Percentiles rank a stretch among this genome's conserved stretches.
phyloP scores from a whole-genome alignment of 2,329 filamentous ascomycete species.

The Aspergillus persii region DNA sequence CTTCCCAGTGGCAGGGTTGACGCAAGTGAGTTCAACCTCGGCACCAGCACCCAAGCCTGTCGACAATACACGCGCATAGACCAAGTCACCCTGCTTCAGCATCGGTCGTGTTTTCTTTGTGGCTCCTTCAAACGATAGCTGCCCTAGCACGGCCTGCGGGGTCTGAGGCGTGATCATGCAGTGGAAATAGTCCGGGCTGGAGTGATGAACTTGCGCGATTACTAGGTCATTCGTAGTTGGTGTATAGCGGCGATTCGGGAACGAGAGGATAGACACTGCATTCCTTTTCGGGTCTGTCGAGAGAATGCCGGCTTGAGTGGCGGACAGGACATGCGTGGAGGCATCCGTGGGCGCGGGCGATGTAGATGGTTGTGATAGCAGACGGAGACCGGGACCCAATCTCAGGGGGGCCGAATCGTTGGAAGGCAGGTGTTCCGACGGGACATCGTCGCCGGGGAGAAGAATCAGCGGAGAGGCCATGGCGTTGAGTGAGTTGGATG shows the following conservation, averaged over 20 bases:
- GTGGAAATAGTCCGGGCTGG: constrained; percentile 73
- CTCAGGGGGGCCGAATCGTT: constrained; percentile 67
- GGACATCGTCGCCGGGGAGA: constrained; percentile 77
- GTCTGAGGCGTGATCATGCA: constrained; percentile 69
- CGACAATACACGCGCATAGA: constrained; percentile 81
- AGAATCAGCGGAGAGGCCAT: constrained; percentile 66
- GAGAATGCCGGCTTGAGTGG: constrained; percentile 36
- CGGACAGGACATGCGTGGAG: constrained; percentile 42
- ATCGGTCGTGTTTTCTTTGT: constrained; percentile 88
- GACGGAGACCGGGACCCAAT: constrained; percentile 78
- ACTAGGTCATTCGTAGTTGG: constrained; percentile 81
- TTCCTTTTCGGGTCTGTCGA: constrained; percentile 43
- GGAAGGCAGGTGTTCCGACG: constrained; percentile 64
- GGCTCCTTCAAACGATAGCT: constrained; percentile 89
- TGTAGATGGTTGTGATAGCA: constrained; percentile 71
- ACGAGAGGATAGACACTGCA: constrained; percentile 33
- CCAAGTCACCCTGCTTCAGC: constrained; percentile 69
- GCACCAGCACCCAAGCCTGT: constrained; percentile 78
- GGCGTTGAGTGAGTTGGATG: too few relatives aligned
- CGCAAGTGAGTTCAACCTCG: constrained; percentile 87
- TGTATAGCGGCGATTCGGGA: constrained; percentile 62
- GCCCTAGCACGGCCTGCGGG: constrained; percentile 68
- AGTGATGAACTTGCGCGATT: constrained; percentile 79
- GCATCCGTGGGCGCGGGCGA: constrained; percentile 60
- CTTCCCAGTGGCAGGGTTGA: constrained; percentile 81